Evolutionary conservation across 73 alveolate genomes (phyloP), one percentile per base, ranked within the genome.

Genomic region (Diophrys appendiculata): DNA sequence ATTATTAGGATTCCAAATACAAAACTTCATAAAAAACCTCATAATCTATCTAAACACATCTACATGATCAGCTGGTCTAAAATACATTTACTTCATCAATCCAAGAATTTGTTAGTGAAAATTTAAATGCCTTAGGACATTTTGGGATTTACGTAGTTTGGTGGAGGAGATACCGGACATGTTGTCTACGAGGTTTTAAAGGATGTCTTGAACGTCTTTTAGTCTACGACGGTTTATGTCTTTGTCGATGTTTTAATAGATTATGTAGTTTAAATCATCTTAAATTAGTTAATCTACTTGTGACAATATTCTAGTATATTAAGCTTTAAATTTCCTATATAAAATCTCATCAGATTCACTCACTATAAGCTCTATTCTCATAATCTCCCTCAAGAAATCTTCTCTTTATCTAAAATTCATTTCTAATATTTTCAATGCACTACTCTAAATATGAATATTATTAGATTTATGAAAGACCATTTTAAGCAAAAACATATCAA

Each of bases 191-290:
- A n/a, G n/a, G n/a, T n/a, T n/a, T n/a, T n/a, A n/a, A n/a, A n/a
- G n/a, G n/a, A n/a, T n/a, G n/a, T n/a, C n/a, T n/a, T n/a, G n/a
- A n/a, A 72, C 72, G 53, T 85, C 93, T 33, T 65, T 14, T n/a
- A 85, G 55, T 22, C 83, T 54, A 26, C 72, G 70, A 56, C 64
- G 68, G 72, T 85, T 34, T 31, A 34, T 84, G 22, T 54, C 92
- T 54, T 76, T 76, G 67, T 84, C 92, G 28, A 25, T 2, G 56
- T 77, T 84, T 72, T 65, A 54, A 25, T 64, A 69, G 2, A 84
- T 65, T 14, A 84, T 31, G 60, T 77, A 84, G 43, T 84, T 65
- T 3, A 84, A 65, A 54, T 84, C 92, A 69, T 84, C 92, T 30
- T 54, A 83, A 29, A 77, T 28, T 2, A 84, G 13, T 29, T 84